A percentile compares a stretch with the other conserved stretches of the same genome.
phyloP scores from a whole-genome alignment of 345 rosid genomes.

The Linum usitatissimum region DNA sequence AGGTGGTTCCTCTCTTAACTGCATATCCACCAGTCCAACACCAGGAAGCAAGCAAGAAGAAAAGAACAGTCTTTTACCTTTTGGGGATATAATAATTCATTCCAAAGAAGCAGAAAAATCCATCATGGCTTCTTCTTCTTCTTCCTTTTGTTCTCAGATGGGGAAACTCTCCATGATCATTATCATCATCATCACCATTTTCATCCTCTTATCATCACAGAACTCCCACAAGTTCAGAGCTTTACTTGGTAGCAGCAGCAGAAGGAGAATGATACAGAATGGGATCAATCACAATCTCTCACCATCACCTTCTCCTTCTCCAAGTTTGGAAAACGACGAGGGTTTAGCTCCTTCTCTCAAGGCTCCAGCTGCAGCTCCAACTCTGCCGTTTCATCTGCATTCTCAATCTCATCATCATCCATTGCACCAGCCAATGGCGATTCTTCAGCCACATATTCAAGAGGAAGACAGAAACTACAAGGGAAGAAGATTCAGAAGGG shows the following conservation, averaged over 20 bases:
- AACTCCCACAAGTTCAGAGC: conserved; percentile 50
- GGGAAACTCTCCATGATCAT: conserved; percentile 8
- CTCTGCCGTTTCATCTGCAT: conserved; percentile 22
- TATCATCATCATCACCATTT: conserved; percentile 23
- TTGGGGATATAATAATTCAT: conserved; percentile 7
- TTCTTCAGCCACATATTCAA: conserved; percentile 17
- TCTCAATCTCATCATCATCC: conserved; percentile 21
- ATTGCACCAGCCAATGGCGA: conserved; percentile 15
- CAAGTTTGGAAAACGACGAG: neutral
- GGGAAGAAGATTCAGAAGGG: conserved; percentile 19
- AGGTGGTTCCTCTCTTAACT: conserved; percentile 9
- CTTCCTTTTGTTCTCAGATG: conserved; percentile 16
- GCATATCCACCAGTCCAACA: too few species aligned
- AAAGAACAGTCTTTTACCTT: neutral
- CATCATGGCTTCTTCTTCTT: conserved; percentile 35
- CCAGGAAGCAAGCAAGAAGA: too few species aligned
- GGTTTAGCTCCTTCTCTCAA: conserved; percentile 12
- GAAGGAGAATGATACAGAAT: neutral
- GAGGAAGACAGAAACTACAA: conserved; percentile 19
- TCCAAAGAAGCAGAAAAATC: conserved; percentile 7
- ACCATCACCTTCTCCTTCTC: neutral
- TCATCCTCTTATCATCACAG: conserved; percentile 35
- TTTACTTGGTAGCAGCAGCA: conserved; percentile 38
- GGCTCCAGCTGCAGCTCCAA: conserved; percentile 40
- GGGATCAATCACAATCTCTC: conserved; percentile 17